Evolutionary conservation across 768 basidiomycete genomes (phyloP).

Genomic region (Mycena kentingensis): DNA sequence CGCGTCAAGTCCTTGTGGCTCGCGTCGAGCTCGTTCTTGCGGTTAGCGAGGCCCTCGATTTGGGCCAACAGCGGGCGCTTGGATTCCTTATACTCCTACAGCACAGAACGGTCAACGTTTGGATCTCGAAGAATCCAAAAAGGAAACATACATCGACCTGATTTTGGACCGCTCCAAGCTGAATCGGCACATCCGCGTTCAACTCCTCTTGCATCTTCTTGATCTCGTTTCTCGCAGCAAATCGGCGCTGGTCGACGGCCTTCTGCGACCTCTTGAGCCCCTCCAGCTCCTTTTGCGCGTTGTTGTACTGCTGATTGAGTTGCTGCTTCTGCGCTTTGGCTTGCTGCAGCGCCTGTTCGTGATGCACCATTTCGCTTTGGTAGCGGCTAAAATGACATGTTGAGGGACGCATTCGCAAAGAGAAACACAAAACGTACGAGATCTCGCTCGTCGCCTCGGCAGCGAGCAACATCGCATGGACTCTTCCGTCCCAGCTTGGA

Average conservation of each 20-base stretch:
- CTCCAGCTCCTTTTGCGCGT: conserved; percentile 32
- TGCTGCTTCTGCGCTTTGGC: conserved; percentile 30
- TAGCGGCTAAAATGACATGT: conserved; percentile 42
- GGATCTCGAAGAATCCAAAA: background rate
- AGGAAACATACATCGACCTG: conserved; percentile 50
- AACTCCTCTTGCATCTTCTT: conserved; percentile 55
- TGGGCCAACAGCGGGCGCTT: conserved; percentile 51
- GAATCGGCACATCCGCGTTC: conserved; percentile 69
- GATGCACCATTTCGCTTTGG: conserved; percentile 38
- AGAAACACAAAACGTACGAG: conserved; percentile 1
- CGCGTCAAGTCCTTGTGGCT: conserved; percentile 44
- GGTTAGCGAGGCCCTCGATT: conserved; percentile 44
- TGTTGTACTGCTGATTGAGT: conserved; percentile 32
- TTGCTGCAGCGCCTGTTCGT: conserved; percentile 40
- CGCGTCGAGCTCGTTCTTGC: conserved; percentile 50
- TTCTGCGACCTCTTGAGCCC: conserved; percentile 36
- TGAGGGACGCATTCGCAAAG: background rate
- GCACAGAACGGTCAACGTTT: background rate
- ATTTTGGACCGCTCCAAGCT: conserved; percentile 56
- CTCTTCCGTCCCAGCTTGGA: background rate
- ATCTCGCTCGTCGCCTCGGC: conserved; percentile 11
- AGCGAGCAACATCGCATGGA: conserved; percentile 18
- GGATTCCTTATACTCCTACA: conserved; percentile 59
- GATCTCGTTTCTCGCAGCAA: conserved; percentile 38
- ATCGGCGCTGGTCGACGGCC: conserved; percentile 26